Percentiles rank a stretch among this genome's conserved stretches.
Conservation (phyloP, 2,329 filamentous ascomycete species). For the Diplodia mutila region DNA sequence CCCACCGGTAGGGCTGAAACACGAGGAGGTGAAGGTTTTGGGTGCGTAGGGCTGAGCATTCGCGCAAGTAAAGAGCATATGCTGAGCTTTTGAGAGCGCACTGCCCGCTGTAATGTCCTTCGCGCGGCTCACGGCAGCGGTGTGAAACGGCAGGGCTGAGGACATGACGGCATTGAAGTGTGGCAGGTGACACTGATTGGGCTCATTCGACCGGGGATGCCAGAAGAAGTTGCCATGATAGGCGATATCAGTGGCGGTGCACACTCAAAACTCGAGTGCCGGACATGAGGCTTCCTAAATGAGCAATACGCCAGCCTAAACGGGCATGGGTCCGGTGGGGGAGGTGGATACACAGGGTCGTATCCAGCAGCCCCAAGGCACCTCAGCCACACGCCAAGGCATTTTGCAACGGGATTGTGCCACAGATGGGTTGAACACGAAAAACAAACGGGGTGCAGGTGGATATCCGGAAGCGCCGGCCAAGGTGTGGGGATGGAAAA, state of each 20-base stretch:
- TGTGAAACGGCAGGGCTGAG: slow-evolving; percentile 15
- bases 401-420: not conserved
- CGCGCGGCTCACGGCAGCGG: not conserved
- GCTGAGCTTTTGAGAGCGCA: not conserved
- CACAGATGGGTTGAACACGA: not conserved
- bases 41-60: slow-evolving; percentile 21
- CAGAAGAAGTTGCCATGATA: not conserved
- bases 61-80: slow-evolving; percentile 1
- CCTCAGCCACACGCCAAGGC: slow-evolving; percentile 17
- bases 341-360: slow-evolving; percentile 5
- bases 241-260: not conserved
- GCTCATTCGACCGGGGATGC: not conserved
- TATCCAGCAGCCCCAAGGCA: slow-evolving; percentile 3
- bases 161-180: not conserved
- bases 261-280: not conserved
- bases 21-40: not conserved
- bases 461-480: not conserved
- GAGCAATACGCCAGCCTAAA: not conserved
- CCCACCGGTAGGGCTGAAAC: slow-evolving; percentile 1
- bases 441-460: not conserved
- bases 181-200: slow-evolving; percentile 3
- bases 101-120: slow-evolving; percentile 8
- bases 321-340: not conserved
- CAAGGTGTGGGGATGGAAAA: not conserved
- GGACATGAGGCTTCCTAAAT: not conserved